Conservation (phyloP, 2,329 filamentous ascomycete genomes). For the Malbranchea zuffiana region DNA sequence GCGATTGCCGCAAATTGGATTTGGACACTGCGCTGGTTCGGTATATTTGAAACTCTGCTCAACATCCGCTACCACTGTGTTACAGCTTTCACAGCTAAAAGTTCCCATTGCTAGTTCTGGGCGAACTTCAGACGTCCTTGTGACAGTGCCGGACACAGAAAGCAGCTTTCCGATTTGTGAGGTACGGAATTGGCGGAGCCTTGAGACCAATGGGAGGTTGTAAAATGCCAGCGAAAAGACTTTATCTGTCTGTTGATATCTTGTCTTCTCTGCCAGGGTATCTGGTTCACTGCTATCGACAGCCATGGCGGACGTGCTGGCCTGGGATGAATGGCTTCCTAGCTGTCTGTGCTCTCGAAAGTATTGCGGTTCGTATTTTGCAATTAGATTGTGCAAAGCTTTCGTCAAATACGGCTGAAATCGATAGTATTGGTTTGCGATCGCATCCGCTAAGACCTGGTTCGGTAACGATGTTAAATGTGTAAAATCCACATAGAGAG, state of each 20-base stretch:
- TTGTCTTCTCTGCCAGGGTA: slow-evolving; percentile 57
- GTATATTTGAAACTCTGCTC: slow-evolving; percentile 98
- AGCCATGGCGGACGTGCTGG: slow-evolving; percentile 53
- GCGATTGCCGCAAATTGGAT: slow-evolving; percentile 74
- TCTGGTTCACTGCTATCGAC: slow-evolving; percentile 46
- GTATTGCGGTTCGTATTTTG: slow-evolving; percentile 88
- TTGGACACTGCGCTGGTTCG: slow-evolving; percentile 91
- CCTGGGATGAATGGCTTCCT: slow-evolving; percentile 54
- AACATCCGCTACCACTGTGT: slow-evolving; percentile 73
- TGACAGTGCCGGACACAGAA: slow-evolving; percentile 94
- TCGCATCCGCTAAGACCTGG: slow-evolving; percentile 70
- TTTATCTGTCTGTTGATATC: slow-evolving; percentile 93
- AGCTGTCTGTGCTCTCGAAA: slow-evolving; percentile 86
- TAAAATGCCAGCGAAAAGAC: slow-evolving; percentile 89
- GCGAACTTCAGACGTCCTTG: slow-evolving; percentile 89
- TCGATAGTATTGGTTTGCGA: slow-evolving; percentile 86
- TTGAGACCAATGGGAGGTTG: slow-evolving; percentile 77
- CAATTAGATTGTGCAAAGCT: slow-evolving; percentile 82
- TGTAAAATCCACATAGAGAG: slow-evolving; percentile 58
- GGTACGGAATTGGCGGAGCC: slow-evolving; percentile 76
- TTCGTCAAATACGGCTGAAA: slow-evolving; percentile 85
- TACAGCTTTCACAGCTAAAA: slow-evolving; percentile 82
- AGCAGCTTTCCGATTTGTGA: slow-evolving; percentile 84
- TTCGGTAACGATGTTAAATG: slow-evolving; percentile 70
- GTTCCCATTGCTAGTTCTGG: slow-evolving; percentile 87